phyloP scores from a whole-genome alignment of 257 asterid species.

The Agastache rugosa region DNA sequence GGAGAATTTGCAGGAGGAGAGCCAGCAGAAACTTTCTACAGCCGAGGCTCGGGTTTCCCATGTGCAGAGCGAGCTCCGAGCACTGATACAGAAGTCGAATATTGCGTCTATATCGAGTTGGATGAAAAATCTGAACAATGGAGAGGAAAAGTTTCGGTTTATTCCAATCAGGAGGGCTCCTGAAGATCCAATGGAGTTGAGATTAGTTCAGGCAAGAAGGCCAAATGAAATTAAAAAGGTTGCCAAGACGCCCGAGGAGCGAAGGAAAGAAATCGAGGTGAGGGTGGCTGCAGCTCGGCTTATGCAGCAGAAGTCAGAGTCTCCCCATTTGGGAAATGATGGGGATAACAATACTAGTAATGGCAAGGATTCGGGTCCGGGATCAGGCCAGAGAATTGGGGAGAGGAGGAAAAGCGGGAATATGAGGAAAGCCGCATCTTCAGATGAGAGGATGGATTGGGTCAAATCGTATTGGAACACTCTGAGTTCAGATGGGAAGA shows the following conservation, averaged over 20 bases:
- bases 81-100: constrained; percentile 71
- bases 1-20: constrained; percentile 77
- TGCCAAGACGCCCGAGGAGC: constrained; percentile 75
- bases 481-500: constrained; percentile 59
- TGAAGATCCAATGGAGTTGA: constrained; percentile 85
- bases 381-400: constrained; percentile 57
- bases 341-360: constrained; percentile 50
- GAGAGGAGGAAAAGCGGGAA: constrained; percentile 70
- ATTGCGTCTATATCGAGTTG: constrained; percentile 71
- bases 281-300: constrained; percentile 84
- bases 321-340: constrained; percentile 48
- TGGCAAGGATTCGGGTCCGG: constrained; percentile 52
- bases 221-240: constrained; percentile 83
- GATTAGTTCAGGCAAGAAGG: constrained; percentile 64
- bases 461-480: constrained; percentile 71
- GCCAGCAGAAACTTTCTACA: constrained; percentile 63
- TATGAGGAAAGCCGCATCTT: constrained; percentile 57
- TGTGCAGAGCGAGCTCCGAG: constrained; percentile 61
- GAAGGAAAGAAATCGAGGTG: constrained; percentile 83
- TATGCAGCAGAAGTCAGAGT: constrained; percentile 72
- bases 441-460: constrained; percentile 74
- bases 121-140: constrained; percentile 72
- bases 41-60: constrained; percentile 62
- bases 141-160: constrained; percentile 73
- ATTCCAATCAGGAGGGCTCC: constrained; percentile 72